These are phyloP conservation scores for Colletotrichum sp. DNA, from an alignment of 2,329 filamentous ascomycete species.

Conservation along the genomic window DNA sequence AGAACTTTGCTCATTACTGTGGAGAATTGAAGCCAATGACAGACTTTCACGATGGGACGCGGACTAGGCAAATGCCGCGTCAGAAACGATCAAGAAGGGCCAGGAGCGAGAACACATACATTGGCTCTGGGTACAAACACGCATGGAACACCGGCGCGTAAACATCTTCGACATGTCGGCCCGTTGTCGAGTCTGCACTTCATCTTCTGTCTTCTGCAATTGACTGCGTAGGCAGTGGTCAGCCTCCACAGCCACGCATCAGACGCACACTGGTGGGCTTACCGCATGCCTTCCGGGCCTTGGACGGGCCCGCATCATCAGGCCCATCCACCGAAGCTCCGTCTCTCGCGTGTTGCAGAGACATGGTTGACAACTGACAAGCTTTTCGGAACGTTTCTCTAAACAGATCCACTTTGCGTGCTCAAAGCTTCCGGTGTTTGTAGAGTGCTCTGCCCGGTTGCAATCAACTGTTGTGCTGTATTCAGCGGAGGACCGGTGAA, in stretches of 20 bases:
- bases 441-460: background rate
- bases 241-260: background rate
- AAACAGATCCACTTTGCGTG: background rate
- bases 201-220: slow-evolving; percentile 37
- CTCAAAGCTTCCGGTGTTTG: background rate
- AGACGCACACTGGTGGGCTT: slow-evolving; percentile 4
- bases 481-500: slow-evolving; percentile 1
- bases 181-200: slow-evolving; percentile 40
- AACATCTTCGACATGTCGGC: slow-evolving; percentile 36
- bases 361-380: background rate
- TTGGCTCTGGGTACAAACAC: slow-evolving; percentile 45
- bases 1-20: slow-evolving; percentile 11
- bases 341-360: background rate
- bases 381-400: background rate
- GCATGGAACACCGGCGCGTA: slow-evolving; percentile 38
- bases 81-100: background rate
- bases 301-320: slow-evolving; percentile 21
- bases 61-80: slow-evolving; percentile 1
- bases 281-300: slow-evolving; percentile 35
- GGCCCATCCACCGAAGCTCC: background rate
- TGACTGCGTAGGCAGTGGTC: slow-evolving; percentile 23
- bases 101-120: slow-evolving; percentile 26
- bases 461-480: background rate
- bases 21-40: slow-evolving; percentile 15
- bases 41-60: slow-evolving; percentile 18